Base-by-base conservation (phyloP, 2,329 filamentous ascomycete species). In the Aspergillus hortae region DNA sequence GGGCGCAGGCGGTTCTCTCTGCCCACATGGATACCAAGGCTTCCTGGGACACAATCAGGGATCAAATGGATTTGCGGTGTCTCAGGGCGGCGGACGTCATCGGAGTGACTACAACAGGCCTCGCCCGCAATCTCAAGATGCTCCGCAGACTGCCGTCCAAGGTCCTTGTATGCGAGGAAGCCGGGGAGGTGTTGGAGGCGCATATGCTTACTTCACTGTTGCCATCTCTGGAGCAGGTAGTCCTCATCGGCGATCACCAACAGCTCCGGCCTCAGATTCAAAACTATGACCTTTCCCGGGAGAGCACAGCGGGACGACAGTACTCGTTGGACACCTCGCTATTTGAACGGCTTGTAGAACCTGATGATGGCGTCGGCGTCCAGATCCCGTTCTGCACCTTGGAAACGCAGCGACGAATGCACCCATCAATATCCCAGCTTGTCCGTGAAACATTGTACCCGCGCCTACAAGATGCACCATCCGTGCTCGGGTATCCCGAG, bases 401-500 rank as follows among this genome's bases (percentile, higher is more conserved):
- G 2, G 71, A 83, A 10, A 78, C 77, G 0, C 86, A 90, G 61
- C 72, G 84, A 11, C 77, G 86, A 10, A 89, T 89, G 85, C 77
- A 80, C 47, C 86, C 86, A 0, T 74, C 74, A 0, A 85, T 90
- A 9, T 77, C 87, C 0, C 64, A 67, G 1, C 75, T 90, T 0
- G 72, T 89, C 7, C 73, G 82, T 1, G 67, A 75, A 0, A 80
- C 81, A 0, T 63, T 87, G 0, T 89, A 89, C 53, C 80, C 78
- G 0, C 57, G 71, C 0, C 68, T 89, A 0, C 48, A 76, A 12
- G 85, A 89, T 58, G 73, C 76, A 6, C 56, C 68, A 0, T 65
- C 57, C 1, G 73, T 74, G 0, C 25, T 2, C 0, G 23, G 56
- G 0, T 70, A 75, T 50, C 76, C 77, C 0, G 58, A 72, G 14